phyloP scores from a whole-genome alignment of 306 rosid genomes.

The Ochetophila trinervis region DNA sequence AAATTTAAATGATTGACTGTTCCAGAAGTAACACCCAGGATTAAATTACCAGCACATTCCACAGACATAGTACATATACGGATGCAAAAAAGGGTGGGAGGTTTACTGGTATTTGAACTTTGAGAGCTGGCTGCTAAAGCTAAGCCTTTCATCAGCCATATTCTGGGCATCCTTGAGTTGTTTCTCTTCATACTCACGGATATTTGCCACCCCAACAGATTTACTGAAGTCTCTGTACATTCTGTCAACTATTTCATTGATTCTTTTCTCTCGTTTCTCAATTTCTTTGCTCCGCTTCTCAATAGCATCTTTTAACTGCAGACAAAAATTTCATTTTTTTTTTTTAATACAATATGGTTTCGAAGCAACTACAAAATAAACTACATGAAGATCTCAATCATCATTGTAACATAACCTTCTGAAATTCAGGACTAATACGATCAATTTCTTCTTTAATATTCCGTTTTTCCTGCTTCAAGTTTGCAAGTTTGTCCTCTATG shows the following conservation, averaged over 20 bases:
- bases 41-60: not conserved
- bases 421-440: constrained; percentile 73
- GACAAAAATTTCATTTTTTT: constrained; percentile 19
- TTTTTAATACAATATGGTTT: constrained; percentile 12
- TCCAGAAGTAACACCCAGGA: not conserved
- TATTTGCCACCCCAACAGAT: constrained; percentile 94
- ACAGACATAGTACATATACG: not conserved
- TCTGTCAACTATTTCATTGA: constrained; percentile 84
- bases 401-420: constrained; percentile 53
- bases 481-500: constrained; percentile 80
- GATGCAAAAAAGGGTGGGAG: constrained; percentile 14
- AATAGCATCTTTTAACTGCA: constrained; percentile 59
- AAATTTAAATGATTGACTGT: not conserved
- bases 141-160: constrained; percentile 91
- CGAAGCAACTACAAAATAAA: constrained; percentile 14
- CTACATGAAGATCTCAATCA: constrained; percentile 8
- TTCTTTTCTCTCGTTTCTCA: constrained; percentile 70
- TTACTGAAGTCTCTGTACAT: constrained; percentile 81
- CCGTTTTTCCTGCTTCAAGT: constrained; percentile 61
- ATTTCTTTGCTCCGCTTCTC: constrained; percentile 67
- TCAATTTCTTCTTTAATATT: constrained; percentile 67
- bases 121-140: constrained; percentile 82
- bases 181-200: constrained; percentile 98
- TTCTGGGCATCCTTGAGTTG: constrained; percentile 77
- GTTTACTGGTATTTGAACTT: constrained; percentile 92